Conservation (phyloP, 2,329 filamentous ascomycete species). For the Xylaria sp. region DNA sequence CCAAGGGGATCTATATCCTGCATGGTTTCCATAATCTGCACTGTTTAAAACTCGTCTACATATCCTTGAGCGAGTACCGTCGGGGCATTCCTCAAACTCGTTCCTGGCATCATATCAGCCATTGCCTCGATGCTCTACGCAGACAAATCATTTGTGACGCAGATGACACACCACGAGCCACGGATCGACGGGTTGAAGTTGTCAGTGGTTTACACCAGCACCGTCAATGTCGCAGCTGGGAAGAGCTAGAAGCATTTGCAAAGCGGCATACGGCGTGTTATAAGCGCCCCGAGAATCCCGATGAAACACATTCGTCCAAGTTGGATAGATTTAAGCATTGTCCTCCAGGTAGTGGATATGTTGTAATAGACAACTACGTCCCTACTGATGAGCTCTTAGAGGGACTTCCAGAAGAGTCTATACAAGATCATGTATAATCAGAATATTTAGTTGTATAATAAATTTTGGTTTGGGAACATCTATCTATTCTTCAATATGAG, state of each 20-base stretch:
- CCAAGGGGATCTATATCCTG: conserved; percentile 47
- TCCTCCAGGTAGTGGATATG: conserved; percentile 33
- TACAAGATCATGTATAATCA: conserved; percentile 7
- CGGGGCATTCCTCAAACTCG: conserved; percentile 29
- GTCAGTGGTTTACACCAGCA: conserved; percentile 42
- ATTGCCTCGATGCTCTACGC: conserved; percentile 48
- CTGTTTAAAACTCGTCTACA: conserved; percentile 45
- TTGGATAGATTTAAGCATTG: conserved; percentile 39
- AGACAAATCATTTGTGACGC: conserved; percentile 48
- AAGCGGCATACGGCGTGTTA: conserved; percentile 38
- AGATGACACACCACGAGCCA: conserved; percentile 48
- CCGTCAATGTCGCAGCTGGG: conserved; percentile 47
- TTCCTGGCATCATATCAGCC: conserved; percentile 37
- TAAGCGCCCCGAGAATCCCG: conserved; percentile 33
- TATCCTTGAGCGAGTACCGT: conserved; percentile 37
- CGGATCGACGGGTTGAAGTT: conserved; percentile 35
- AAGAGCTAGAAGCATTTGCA: conserved; percentile 44
- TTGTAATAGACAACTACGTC: conserved; percentile 30
- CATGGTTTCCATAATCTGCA: conserved; percentile 49
- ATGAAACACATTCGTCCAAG: conserved; percentile 4
- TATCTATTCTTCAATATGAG: too few relatives aligned
- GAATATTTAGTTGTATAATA: background rate
- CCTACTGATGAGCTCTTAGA: conserved; percentile 28
- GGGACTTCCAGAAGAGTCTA: conserved; percentile 36
- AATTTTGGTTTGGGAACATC: too few relatives aligned